Percentiles rank a stretch among this genome's conserved stretches.
These are phyloP conservation scores for Purshia tridentata DNA, from an alignment of 306 rosid genomes.

Conservation along the genomic window DNA sequence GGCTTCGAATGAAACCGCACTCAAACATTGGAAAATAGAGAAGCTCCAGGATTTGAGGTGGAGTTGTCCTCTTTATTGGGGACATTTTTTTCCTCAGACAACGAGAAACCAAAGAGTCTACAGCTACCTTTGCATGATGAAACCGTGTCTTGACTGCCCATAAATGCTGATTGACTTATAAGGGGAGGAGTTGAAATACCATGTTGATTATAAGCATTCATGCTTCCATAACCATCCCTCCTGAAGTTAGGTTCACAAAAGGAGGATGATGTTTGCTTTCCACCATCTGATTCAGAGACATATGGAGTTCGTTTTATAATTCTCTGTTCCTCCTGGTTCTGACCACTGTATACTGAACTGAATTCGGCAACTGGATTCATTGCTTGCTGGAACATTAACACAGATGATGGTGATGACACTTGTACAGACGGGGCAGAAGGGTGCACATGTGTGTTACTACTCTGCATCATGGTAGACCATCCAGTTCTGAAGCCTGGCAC, in stretches of 20 bases:
- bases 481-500: constrained; percentile 52
- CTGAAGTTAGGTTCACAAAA: constrained; percentile 27
- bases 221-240: constrained; percentile 32
- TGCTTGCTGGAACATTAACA: constrained; percentile 89
- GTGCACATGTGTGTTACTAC: constrained; percentile 39
- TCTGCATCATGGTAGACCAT: constrained; percentile 54
- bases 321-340: constrained; percentile 37
- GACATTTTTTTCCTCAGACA: constrained; percentile 55
- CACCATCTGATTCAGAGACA: constrained; percentile 38
- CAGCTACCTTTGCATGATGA: constrained; percentile 72
- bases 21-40: constrained; percentile 50
- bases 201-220: constrained; percentile 29
- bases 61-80: constrained; percentile 46
- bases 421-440: constrained; percentile 53
- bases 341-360: constrained; percentile 24
- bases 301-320: constrained; percentile 20
- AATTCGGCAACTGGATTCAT: constrained; percentile 45
- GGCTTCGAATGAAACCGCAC: constrained; percentile 51
- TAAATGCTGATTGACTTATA: constrained; percentile 26
- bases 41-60: constrained; percentile 46
- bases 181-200: constrained; percentile 31
- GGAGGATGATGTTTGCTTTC: constrained; percentile 30
- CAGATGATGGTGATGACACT: constrained; percentile 93
- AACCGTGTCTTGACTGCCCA: constrained; percentile 51
- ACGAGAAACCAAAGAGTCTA: constrained; percentile 88